Evolutionary conservation across 2,329 filamentous ascomycete genomes (phyloP).

Genomic region (Daldinia sp.): DNA sequence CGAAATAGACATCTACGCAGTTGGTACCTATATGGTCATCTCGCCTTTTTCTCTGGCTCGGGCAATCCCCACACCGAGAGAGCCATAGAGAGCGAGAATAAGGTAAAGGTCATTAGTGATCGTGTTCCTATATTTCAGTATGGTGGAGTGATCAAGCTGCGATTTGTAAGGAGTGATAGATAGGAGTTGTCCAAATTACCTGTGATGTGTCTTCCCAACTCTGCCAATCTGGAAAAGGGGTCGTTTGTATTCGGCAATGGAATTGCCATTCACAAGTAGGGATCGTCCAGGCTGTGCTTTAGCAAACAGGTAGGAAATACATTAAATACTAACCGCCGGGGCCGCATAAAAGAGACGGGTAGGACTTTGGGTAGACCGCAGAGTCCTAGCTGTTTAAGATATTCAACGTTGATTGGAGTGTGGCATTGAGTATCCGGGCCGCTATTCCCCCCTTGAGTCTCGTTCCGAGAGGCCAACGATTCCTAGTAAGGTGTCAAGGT

Average conservation of each 20-base stretch:
- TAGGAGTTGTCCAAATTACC: conserved; percentile 54
- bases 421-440: not conserved
- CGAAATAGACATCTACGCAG: conserved; percentile 71
- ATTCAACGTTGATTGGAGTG: conserved; percentile 57
- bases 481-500: not conserved
- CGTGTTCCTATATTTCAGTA: conserved; percentile 40
- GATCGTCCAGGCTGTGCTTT: conserved; percentile 59
- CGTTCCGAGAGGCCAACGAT: not conserved
- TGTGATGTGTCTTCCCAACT: conserved; percentile 69
- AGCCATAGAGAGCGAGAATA: conserved; percentile 65
- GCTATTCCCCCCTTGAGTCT: not conserved
- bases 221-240: conserved; percentile 61
- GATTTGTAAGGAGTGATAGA: conserved; percentile 7
- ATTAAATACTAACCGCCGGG: conserved; percentile 9
- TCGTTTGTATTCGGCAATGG: conserved; percentile 65
- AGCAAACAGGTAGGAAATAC: not conserved
- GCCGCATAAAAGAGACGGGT: conserved; percentile 57
- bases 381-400: conserved; percentile 60
- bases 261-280: conserved; percentile 69
- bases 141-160: not conserved
- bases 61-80: conserved; percentile 70
- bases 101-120: conserved; percentile 60
- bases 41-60: conserved; percentile 54
- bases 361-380: conserved; percentile 68
- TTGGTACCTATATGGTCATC: conserved; percentile 65